Base-by-base conservation (phyloP, 2,329 filamentous ascomycete species). In the Exophiala viscosa region DNA sequence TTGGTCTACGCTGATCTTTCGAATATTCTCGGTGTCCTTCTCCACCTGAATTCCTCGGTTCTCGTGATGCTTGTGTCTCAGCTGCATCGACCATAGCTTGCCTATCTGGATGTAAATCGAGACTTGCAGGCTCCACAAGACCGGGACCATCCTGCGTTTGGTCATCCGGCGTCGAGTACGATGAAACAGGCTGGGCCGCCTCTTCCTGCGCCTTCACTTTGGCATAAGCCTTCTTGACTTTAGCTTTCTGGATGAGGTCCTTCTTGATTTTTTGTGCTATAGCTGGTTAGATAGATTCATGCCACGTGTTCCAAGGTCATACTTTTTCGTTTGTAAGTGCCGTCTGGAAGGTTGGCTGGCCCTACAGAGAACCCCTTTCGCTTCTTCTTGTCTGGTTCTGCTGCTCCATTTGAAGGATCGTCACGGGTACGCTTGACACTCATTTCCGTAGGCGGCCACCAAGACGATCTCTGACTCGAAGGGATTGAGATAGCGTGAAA, bases 191-290 rank as follows among this genome's bases (percentile, higher is more conserved):
- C 44, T 69, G 52, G 52, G 66, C 62, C 35, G 68, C 69, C 35
- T 74, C 69, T 66, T 82, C 77, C 42, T 75, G 73, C 36, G 83
- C 84, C 70, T 91, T 92, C 59, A 96, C 76, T 71, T 96, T 96
- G 58, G 87, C 87, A 67, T 96, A 96, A 38, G 87, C 82, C 71
- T 96, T 95, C 73, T 92, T 93, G 58, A 96, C 79, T 71, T 96
- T 96, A 55, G 91, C 90, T 69, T 93, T 95, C 70, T 90, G 83
- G 64, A 97, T 96, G 50, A 96, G 76, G 60, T 88, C 83, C 60
- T 86, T 81, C 72, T 97, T 97, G 66, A 96, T 93, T 71, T 92
- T 92, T 70, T 88, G 84, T 52, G 88, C 88, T 92, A 64, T 36
- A 33, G 9, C 35, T 13, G 17, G 41, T 54, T 18, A 55, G 39